Evolutionary conservation across 192 early-diverging fungal species (phyloP).

Genomic region (Umbelopsis vinacea): DNA sequence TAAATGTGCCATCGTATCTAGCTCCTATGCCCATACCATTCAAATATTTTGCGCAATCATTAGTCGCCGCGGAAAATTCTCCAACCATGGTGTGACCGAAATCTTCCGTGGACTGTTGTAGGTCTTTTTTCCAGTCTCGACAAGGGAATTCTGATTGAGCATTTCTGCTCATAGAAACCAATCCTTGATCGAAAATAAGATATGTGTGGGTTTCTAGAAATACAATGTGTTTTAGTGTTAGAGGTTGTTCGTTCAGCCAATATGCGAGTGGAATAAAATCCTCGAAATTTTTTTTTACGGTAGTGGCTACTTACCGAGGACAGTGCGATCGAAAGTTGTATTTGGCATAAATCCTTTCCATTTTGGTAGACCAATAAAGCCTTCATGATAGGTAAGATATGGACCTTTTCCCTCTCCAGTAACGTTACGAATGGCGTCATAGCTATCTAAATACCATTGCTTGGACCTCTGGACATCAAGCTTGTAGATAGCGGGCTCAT

Average conservation of each 20-base stretch:
- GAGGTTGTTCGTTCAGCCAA: background rate
- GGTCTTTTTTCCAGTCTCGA: constrained; percentile 19
- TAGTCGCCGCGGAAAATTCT: constrained; percentile 72
- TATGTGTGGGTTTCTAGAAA: constrained; percentile 53
- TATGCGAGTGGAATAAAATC: background rate
- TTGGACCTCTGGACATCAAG: constrained; percentile 29
- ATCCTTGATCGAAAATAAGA: constrained; percentile 48
- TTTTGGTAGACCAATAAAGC: constrained; percentile 38
- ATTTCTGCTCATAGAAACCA: constrained; percentile 36
- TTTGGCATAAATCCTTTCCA: constrained; percentile 46
- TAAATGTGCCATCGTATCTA: constrained; percentile 67
- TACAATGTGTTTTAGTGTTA: too few relatives aligned
- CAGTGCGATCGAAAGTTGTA: constrained; percentile 39
- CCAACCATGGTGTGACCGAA: constrained; percentile 70
- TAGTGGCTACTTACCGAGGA: constrained; percentile 55
- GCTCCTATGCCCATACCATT: constrained; percentile 65
- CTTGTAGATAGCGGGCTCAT: constrained; percentile 49
- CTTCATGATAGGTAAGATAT: constrained; percentile 49
- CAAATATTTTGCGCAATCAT: constrained; percentile 75
- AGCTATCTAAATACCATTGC: constrained; percentile 47
- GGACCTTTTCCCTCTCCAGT: constrained; percentile 37
- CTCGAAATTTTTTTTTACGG: too few relatives aligned
- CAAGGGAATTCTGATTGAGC: constrained; percentile 36
- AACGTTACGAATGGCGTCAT: constrained; percentile 39
- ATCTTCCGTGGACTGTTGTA: constrained; percentile 42